A percentile compares a stretch with the other conserved stretches of the same genome.
Evolutionary conservation across 2,329 filamentous ascomycete species (phyloP).

Genomic region (Colletotrichum tofieldiae): DNA sequence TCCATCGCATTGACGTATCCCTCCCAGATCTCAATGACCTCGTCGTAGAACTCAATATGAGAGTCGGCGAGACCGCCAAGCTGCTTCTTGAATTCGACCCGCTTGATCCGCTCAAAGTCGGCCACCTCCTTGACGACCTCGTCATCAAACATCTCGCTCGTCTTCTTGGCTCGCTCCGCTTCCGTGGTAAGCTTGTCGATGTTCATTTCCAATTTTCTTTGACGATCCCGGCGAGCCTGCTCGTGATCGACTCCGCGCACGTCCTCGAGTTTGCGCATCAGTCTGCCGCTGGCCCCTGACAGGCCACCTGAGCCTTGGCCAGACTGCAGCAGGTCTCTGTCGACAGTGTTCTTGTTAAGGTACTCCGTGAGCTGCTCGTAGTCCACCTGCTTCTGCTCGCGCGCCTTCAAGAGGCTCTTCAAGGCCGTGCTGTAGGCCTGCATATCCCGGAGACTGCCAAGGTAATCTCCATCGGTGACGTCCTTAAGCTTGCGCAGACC

Average conservation of each 20-base stretch:
- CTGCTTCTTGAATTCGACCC: conserved; percentile 90
- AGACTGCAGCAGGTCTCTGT: conserved; percentile 84
- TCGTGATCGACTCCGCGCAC: conserved; percentile 98
- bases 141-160: conserved; percentile 94
- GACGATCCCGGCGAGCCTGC: conserved; percentile 86
- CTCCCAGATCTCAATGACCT: conserved; percentile 88
- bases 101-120: conserved; percentile 98
- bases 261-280: conserved; percentile 95
- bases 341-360: conserved; percentile 88
- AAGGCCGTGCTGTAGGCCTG: conserved; percentile 92
- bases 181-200: conserved; percentile 93
- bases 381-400: conserved; percentile 98
- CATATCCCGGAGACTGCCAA: conserved; percentile 94
- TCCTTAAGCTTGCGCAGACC: conserved; percentile 88
- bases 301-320: conserved; percentile 71
- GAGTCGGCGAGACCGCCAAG: conserved; percentile 87
- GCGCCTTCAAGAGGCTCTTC: conserved; percentile 89
- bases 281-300: conserved; percentile 86
- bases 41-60: conserved; percentile 89
- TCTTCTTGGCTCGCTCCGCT: conserved; percentile 89
- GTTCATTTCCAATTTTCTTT: conserved; percentile 90
- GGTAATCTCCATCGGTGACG: conserved; percentile 94
- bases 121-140: conserved; percentile 93
- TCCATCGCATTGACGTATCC: conserved; percentile 92
- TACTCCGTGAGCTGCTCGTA: conserved; percentile 97